A percentile compares a stretch with the other conserved stretches of the same genome.
Evolutionary conservation across 75 land plant genomes (phyloP).

Genomic region (Cryptomeria japonica): DNA sequence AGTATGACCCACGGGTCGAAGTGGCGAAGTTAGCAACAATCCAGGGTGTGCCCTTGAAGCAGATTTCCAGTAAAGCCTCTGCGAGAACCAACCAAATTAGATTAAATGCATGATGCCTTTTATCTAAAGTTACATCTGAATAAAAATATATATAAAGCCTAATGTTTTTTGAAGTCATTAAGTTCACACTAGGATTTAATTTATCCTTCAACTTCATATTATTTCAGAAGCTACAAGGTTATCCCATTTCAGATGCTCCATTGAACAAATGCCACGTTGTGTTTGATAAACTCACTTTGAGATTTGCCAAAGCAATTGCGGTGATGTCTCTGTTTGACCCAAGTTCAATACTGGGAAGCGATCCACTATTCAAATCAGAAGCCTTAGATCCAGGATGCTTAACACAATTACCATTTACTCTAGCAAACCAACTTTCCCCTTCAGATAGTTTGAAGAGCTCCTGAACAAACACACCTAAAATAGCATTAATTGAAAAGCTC

Average conservation of each 20-base stretch:
- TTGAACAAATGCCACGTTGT: neutral
- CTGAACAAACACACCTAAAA: constrained; percentile 20
- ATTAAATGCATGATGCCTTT: neutral
- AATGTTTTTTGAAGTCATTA: neutral
- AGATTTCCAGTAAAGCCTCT: constrained; percentile 75
- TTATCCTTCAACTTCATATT: neutral
- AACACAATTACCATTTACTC: constrained; percentile 43
- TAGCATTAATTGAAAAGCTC: neutral
- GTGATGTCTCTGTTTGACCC: constrained; percentile 61
- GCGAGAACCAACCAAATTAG: constrained; percentile 10
- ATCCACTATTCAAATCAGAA: constrained; percentile 34
- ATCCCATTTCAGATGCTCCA: neutral
- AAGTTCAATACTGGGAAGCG: constrained; percentile 42
- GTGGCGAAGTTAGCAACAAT: constrained; percentile 52
- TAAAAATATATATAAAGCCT: neutral
- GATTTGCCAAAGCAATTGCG: constrained; percentile 51
- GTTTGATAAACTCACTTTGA: constrained; percentile 45
- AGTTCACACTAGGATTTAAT: neutral
- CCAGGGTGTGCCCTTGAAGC: constrained; percentile 58
- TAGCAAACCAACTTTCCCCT: constrained; percentile 48
- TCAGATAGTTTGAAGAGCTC: constrained; percentile 48
- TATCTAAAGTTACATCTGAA: neutral
- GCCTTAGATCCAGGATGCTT: constrained; percentile 53
- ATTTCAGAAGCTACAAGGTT: neutral
- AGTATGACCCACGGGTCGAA: constrained; percentile 29